phyloP scores from a whole-genome alignment of 2,329 filamentous ascomycete species.

The Cordyceps fumosorosea region DNA sequence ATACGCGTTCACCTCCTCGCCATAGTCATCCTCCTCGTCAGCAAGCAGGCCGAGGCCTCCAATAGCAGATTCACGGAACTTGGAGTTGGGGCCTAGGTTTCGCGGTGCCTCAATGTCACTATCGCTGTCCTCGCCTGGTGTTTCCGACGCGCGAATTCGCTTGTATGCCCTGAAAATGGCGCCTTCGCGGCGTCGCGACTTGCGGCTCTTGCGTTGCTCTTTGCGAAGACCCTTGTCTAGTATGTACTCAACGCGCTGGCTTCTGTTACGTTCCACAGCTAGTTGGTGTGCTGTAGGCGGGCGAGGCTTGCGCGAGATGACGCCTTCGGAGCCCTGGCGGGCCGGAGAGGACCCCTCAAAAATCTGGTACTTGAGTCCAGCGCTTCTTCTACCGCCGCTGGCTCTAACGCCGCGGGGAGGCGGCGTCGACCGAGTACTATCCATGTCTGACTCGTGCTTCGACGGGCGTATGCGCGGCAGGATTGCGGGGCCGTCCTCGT shows the following conservation, averaged over 20 bases:
- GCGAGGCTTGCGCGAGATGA: constrained; percentile 57
- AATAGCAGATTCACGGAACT: constrained; percentile 51
- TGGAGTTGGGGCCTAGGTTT: constrained; percentile 26
- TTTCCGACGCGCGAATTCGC: constrained; percentile 49
- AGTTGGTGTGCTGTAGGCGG: constrained; percentile 77
- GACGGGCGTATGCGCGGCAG: constrained; percentile 57
- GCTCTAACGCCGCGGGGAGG: constrained; percentile 28
- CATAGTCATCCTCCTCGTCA: constrained; percentile 64
- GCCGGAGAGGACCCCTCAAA: constrained; percentile 56
- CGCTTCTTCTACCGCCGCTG: constrained; percentile 31
- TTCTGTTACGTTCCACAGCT: constrained; percentile 71
- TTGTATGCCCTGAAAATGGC: constrained; percentile 60
- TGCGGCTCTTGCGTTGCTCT: constrained; percentile 57
- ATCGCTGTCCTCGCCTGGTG: constrained; percentile 58
- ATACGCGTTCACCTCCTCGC: constrained; percentile 64
- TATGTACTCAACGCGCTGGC: constrained; percentile 74
- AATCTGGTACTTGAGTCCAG: constrained; percentile 51
- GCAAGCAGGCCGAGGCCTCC: constrained; percentile 58
- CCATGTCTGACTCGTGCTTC: constrained; percentile 49
- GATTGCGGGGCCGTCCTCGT: constrained; percentile 51
- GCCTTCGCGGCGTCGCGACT: constrained; percentile 56
- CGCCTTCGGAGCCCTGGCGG: constrained; percentile 46
- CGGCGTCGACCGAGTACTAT: constrained; percentile 38
- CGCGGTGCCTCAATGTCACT: constrained; percentile 41
- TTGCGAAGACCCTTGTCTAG: constrained; percentile 66